Evolutionary conservation across 73 alveolate species (phyloP).

Genomic region (Symbiodinium natans): DNA sequence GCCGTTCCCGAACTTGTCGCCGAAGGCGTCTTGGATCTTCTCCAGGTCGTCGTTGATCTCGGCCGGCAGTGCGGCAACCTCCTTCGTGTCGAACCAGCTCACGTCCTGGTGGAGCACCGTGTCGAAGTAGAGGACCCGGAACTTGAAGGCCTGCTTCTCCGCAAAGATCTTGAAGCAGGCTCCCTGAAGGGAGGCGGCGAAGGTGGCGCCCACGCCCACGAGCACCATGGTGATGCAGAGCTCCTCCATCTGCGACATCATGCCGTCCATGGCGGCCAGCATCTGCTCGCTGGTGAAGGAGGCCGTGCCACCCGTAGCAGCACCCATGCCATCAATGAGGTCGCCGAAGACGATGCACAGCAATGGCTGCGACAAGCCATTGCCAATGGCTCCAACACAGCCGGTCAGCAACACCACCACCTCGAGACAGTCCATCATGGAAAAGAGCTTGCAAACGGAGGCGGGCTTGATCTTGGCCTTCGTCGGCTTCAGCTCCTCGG

Average conservation of each 20-base stretch:
- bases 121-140: constrained; percentile 1
- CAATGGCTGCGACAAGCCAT: constrained; percentile 31
- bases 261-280: neutral
- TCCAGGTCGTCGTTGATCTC: constrained; percentile 59
- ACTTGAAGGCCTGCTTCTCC: constrained; percentile 1
- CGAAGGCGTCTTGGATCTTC: constrained; percentile 65
- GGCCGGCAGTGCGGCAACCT: constrained; percentile 53
- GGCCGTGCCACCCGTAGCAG: neutral
- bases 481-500: neutral
- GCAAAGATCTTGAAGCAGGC: constrained; percentile 27
- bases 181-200: constrained; percentile 20
- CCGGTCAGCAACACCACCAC: neutral
- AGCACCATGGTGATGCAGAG: constrained; percentile 57
- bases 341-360: constrained; percentile 46
- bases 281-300: neutral
- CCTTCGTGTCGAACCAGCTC: constrained; percentile 15
- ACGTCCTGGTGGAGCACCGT: constrained; percentile 15
- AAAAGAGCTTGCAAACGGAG: neutral
- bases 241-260: neutral
- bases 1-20: constrained; percentile 63
- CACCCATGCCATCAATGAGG: constrained; percentile 34
- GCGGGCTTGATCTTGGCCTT: neutral
- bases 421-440: neutral
- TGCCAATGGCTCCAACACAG: neutral
- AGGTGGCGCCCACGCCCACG: constrained; percentile 57